Base-by-base conservation (phyloP, 495 filamentous ascomycete genomes). In the Aspergillus steynii region DNA sequence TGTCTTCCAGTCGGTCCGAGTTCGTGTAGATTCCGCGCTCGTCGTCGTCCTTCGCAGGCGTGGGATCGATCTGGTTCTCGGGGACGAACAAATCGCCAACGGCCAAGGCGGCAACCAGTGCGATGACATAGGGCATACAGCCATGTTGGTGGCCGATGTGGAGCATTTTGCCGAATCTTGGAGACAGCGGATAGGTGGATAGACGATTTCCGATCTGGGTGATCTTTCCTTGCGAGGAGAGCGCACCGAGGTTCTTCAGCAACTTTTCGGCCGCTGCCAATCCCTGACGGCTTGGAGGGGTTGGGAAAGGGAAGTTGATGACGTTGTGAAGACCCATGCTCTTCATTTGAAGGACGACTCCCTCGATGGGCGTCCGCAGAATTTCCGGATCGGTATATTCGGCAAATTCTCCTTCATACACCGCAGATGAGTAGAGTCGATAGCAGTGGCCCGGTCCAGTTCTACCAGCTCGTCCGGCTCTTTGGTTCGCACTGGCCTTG, bases 361-460 rank as follows among this genome's bases (percentile, higher is more conserved):
- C 83, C 72, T 99, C 96, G 48, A 97, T 91, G 15, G 96, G 96
- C 75, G 93, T 96, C 8, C 93, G 85, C 37, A 96, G 74, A 55
- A 99, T 88, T 76, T 99, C 96, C 0, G 96, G 93, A 26, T 91
- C 86, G 0, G 90, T 85, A 65, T 94, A 93, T 65, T 96, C 86
- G 50, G 84, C 77, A 68, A 99, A 98, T 64, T 96, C 92, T 37
- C 89, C 80, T 74, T 99, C 96, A 68, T 91, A 99, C 0, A 99
- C 87, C 0, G 96, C 96, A 7, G 91, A 96, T 0, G 93, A 97
- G 69, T 96, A 99, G 2, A 99, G 70, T 55, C 90, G 83, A 74
- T 96, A 99, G 73, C 94, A 97, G 71, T 98, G 96, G 34, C 96
- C 96, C 10, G 95, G 93, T 1, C 93, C 95, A 27, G 93, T 98